These are phyloP conservation scores for Triangularia setosa DNA, from an alignment of 2,329 filamentous ascomycete species.

Conservation along the genomic window DNA sequence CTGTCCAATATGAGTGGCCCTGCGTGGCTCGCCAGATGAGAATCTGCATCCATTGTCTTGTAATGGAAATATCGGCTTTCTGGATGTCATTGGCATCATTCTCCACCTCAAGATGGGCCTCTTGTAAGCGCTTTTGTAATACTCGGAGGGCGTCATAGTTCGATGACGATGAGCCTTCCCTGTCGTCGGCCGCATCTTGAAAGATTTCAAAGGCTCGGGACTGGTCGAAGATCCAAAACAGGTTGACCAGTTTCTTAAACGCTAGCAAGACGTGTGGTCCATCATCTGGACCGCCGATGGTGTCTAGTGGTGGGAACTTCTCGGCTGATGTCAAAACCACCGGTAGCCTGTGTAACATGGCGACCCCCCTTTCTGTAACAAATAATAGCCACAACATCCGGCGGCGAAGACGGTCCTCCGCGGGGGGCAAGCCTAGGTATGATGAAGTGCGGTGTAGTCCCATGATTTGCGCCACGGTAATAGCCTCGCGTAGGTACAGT, in stretches of 20 bases:
- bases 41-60: conserved; percentile 48
- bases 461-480: conserved; percentile 49
- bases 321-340: conserved; percentile 41
- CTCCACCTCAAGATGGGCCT: conserved; percentile 37
- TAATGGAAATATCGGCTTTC: conserved; percentile 46
- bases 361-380: conserved; percentile 47
- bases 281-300: conserved; percentile 34
- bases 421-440: conserved; percentile 33
- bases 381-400: conserved; percentile 47
- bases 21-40: conserved; percentile 43
- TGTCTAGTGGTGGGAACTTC: conserved; percentile 34
- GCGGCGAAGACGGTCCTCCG: conserved; percentile 43
- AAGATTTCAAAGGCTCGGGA: conserved; percentile 47
- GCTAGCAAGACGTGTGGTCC: conserved; percentile 44
- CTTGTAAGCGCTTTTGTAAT: conserved; percentile 41
- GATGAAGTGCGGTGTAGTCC: conserved; percentile 42
- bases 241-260: conserved; percentile 45
- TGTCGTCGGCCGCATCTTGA: conserved; percentile 34
- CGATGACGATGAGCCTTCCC: conserved; percentile 18
- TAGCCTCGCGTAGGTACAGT: conserved; percentile 46
- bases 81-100: conserved; percentile 44
- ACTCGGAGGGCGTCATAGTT: conserved; percentile 34
- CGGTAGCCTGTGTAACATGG: conserved; percentile 47
- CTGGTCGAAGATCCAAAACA: conserved; percentile 49
- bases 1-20: conserved; percentile 20